Evolutionary conservation across 805 yeast genomes (phyloP), one percentile per base, ranked within the genome.

Genomic region (Metschnikowia matae): DNA sequence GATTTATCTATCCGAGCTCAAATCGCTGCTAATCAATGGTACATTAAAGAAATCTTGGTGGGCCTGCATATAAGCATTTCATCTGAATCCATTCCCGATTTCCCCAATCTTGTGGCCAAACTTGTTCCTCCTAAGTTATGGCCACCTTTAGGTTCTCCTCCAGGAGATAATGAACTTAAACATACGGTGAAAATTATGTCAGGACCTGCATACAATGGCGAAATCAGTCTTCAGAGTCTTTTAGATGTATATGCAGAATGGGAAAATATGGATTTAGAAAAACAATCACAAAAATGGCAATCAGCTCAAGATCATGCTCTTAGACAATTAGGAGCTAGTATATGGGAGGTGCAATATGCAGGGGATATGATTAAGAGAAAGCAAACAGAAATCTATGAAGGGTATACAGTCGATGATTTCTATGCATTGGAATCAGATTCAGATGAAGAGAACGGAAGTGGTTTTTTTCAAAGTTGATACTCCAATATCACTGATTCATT

Each of bases 1-100:
- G 81, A 80, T 50, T 65, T 71, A 35, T 53, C 67, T 2, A 62
- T 65, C 40, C 67, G 77, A 46, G 79, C 77, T 0, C 69, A 65
- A 50, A 39, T 58, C 17, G 31, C 35, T 18, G 57, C 53, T n/a
- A 23, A 34, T 21, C 48, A 44, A 10, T 52, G 59, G 59, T 48
- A 34, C n/a, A n/a, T 49, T 11, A 37, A n/a, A 7, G 29, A 23
- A 17, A 7, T 52, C 23, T n/a, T 14, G 29, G 8, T 15, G 17
- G 23, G 26, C 46, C 40, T 21, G 46, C 40, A 35, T 14, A 23
- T 34, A 42, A 15, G 38, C 37, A 6, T 23, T 1, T 8, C 7
- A 2, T 6, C 40, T 2, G 40, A 11, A 14, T n/a, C 32, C 29
- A 26, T 10, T 13, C 10, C 18, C 8, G 34, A 44, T 17, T 44